phyloP scores from a whole-genome alignment of 805 yeast genomes.

The Saturnispora besseyi region DNA sequence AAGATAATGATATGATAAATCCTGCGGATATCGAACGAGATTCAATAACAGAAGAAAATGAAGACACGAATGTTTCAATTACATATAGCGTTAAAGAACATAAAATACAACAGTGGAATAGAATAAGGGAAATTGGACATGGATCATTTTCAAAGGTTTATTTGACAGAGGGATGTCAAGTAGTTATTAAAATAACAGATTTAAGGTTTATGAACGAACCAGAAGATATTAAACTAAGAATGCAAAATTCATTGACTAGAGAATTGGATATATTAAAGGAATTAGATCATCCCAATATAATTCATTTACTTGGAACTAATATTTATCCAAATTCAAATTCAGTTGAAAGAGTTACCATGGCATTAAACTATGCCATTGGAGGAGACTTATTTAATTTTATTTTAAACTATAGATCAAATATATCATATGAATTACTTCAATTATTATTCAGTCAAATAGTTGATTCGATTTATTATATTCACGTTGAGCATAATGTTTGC shows the following conservation, averaged over 20 bases:
- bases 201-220: constrained; percentile 18
- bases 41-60: not conserved
- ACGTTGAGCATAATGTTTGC: constrained; percentile 49
- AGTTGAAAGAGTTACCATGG: constrained; percentile 32
- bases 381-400: constrained; percentile 76
- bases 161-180: constrained; percentile 31
- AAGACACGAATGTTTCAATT: not conserved
- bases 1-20: not conserved
- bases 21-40: not conserved
- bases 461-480: constrained; percentile 64
- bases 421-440: constrained; percentile 43
- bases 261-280: constrained; percentile 60
- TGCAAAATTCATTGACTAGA: constrained; percentile 57
- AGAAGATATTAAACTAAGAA: constrained; percentile 36
- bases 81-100: constrained; percentile 7
- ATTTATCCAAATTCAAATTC: not conserved
- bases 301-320: constrained; percentile 47
- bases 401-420: constrained; percentile 30
- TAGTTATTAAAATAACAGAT: constrained; percentile 63
- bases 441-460: constrained; percentile 64
- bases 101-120: constrained; percentile 25
- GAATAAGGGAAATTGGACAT: constrained; percentile 40
- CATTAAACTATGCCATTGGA: constrained; percentile 70
- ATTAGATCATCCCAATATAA: constrained; percentile 61
- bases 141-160: constrained; percentile 67